Evolutionary conservation across 2,329 filamentous ascomycete genomes (phyloP).

Genomic region (Alternaria rosae): DNA sequence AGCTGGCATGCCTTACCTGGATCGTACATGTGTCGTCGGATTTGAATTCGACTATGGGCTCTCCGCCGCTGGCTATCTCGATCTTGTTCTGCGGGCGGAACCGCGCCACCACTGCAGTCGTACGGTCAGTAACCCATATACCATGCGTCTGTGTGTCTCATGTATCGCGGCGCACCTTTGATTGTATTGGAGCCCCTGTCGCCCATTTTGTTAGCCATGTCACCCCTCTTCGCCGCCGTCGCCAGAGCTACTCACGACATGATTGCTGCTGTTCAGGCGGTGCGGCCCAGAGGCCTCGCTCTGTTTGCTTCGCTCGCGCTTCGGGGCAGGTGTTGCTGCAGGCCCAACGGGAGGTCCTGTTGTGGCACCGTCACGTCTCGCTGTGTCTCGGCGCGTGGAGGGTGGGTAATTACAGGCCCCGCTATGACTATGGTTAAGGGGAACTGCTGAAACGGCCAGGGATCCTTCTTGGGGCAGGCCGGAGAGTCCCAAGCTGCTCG

Average conservation of each 20-base stretch:
- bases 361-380: slow-evolving; percentile 43
- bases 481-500: slow-evolving; percentile 6
- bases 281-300: slow-evolving; percentile 49
- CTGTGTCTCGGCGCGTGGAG: slow-evolving; percentile 38
- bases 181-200: slow-evolving; percentile 55
- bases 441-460: slow-evolving; percentile 29
- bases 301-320: slow-evolving; percentile 28
- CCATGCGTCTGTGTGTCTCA: not conserved
- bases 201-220: slow-evolving; percentile 51
- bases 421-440: slow-evolving; percentile 41
- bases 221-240: slow-evolving; percentile 10
- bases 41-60: slow-evolving; percentile 89
- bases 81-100: slow-evolving; percentile 97
- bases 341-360: slow-evolving; percentile 29
- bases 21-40: slow-evolving; percentile 87
- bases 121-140: slow-evolving; percentile 33
- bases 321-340: slow-evolving; percentile 33
- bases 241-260: slow-evolving; percentile 48
- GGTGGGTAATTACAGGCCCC: slow-evolving; percentile 37
- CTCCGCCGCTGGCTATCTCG: slow-evolving; percentile 87
- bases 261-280: slow-evolving; percentile 39
- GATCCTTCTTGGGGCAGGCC: slow-evolving; percentile 1
- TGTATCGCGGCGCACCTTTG: slow-evolving; percentile 49
- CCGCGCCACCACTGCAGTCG: slow-evolving; percentile 81
- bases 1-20: slow-evolving; percentile 65